Base-by-base conservation (phyloP, 2,329 filamentous ascomycete species). In the Cladophialophora yegresii region DNA sequence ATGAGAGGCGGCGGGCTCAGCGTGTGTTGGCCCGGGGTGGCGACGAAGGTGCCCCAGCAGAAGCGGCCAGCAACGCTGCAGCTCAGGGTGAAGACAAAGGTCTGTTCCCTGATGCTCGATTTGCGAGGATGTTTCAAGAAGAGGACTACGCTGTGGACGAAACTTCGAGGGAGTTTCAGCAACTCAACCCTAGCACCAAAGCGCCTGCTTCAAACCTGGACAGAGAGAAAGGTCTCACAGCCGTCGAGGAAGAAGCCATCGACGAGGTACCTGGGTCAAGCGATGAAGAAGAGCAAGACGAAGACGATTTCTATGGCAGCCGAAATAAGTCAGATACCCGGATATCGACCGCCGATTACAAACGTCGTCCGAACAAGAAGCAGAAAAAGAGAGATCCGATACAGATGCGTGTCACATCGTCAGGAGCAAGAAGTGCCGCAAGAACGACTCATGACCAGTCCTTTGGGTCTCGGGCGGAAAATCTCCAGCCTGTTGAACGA, bases 101-200 rank as follows among this genome's bases (percentile, higher is more conserved):
- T 64, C 79, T 96, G 40, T 85, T 99, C 60, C 86, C 86, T 64
- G 95, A 99, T 76, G 84, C 87, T 57, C 93, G 95, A 81, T 98
- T 99, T 84, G 85, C 85, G 70, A 87, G 88, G 71, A 79, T 99
- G 67, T 99, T 98, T 79, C 89, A 97, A 74, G 92, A 98, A 75
- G 89, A 93, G 72, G 93, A 96, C 63, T 98, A 96, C 77, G 86
- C 86, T 72, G 90, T 99, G 64, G 93, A 99, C 76, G 95, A 99
- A 79, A 89, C 81, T 45, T 96, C 89, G 68, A 84, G 87, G 72
- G 93, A 98, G 76, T 99, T 96, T 81, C 86, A 88, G 64, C 84
- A 89, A 53, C 87, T 96, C 77, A 99, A 99, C 75, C 92, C 95
- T 4, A 96, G 91, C 77, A 95, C 91, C 7, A 85, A 80, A 36